A percentile compares a stretch with the other conserved stretches of the same genome.
Evolutionary conservation across 2,329 filamentous ascomycete genomes (phyloP).

Genomic region (Sclerotinia nivalis): DNA sequence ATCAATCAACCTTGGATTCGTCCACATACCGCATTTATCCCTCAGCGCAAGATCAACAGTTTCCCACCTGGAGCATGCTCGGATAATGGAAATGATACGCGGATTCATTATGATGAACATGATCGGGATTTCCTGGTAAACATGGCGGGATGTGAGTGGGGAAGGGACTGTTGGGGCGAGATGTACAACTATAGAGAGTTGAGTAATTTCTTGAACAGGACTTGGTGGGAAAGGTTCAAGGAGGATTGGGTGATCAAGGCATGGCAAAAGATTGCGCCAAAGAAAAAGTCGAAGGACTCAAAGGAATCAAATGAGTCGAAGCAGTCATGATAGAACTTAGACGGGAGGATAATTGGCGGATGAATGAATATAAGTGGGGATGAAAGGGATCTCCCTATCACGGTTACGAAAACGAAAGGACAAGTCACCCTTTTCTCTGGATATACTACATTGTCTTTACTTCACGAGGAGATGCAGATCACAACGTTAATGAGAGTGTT

Average conservation of each 20-base stretch:
- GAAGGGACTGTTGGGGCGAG: conserved; percentile 94
- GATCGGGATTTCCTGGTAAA: conserved; percentile 95
- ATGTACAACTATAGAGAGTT: conserved; percentile 95
- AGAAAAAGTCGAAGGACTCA: conserved; percentile 34
- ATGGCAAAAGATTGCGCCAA: conserved; percentile 64
- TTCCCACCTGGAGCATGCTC: conserved; percentile 90
- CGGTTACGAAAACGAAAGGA: conserved; percentile 15
- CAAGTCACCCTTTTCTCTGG: conserved; percentile 10
- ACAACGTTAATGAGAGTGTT: conserved; percentile 13
- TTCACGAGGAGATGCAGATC: conserved; percentile 10
- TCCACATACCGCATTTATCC: conserved; percentile 82
- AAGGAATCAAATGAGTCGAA: conserved; percentile 29
- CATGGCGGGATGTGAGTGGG: conserved; percentile 98
- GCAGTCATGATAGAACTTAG: neutral
- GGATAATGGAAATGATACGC: conserved; percentile 70
- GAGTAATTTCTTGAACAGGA: conserved; percentile 86
- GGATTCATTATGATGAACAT: conserved; percentile 80
- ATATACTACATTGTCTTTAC: conserved; percentile 16
- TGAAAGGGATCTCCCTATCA: neutral
- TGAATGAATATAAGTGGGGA: conserved; percentile 8
- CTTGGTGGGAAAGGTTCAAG: conserved; percentile 75
- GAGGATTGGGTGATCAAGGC: conserved; percentile 56
- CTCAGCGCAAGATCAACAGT: conserved; percentile 89
- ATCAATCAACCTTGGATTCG: conserved; percentile 89
- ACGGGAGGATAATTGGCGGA: neutral